Evolutionary conservation across 176 grass and related monocot genomes (phyloP).

Genomic region (Pontederia paniculata): DNA sequence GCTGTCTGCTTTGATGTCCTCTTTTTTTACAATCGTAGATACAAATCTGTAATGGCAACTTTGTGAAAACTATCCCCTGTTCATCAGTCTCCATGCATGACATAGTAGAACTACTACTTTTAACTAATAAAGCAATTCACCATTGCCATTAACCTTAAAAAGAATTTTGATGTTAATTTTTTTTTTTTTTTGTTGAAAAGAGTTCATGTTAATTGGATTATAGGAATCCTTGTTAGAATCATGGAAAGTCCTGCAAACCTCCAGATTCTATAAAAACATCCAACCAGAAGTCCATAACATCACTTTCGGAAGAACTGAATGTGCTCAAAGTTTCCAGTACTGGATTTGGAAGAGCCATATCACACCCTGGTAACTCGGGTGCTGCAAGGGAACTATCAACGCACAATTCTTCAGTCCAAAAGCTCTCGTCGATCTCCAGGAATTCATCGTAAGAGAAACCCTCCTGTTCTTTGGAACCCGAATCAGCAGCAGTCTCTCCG

Average conservation of each 20-base stretch:
- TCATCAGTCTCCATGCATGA: no score
- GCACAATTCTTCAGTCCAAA: neutral
- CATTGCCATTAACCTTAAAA: no score
- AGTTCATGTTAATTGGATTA: no score
- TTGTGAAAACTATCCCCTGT: no score
- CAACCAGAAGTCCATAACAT: neutral
- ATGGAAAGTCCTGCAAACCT: neutral
- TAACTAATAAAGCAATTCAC: no score
- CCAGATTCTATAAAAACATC: neutral
- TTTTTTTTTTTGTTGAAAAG: no score
- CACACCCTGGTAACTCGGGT: neutral
- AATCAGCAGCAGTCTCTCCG: neutral
- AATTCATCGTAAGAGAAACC: neutral
- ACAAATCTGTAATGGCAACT: no score
- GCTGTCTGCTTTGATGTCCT: no score
- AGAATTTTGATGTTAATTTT: no score
- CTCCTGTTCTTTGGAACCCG: neutral
- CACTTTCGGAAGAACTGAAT: neutral
- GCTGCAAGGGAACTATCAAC: neutral
- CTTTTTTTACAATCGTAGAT: no score
- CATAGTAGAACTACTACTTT: no score
- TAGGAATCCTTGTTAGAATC: neutral
- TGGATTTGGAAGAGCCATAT: neutral
- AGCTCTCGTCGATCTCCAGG: neutral
- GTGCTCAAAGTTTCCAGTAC: neutral